A percentile compares a stretch with the other conserved stretches of the same genome.
These are phyloP conservation scores for Mycena galericulata DNA, from an alignment of 768 basidiomycete genomes.

Conservation along the genomic window DNA sequence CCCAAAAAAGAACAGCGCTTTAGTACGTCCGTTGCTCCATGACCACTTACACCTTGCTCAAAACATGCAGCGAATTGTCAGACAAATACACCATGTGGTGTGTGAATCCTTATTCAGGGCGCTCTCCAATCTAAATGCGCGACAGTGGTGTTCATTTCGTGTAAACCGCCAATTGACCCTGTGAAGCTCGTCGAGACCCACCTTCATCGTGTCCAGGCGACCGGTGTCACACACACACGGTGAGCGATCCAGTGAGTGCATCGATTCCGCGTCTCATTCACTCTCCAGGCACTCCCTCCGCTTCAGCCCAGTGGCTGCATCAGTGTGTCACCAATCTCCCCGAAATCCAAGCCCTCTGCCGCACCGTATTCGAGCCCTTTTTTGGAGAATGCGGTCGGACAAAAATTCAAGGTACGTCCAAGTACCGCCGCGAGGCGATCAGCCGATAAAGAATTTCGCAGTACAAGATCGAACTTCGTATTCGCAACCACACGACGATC, in stretches of 20 bases:
- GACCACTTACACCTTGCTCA: slow-evolving; percentile 6
- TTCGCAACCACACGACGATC: slow-evolving; percentile 83
- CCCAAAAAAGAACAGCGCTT: slow-evolving; percentile 74
- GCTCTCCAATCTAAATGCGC: slow-evolving; percentile 1
- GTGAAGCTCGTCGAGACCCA: slow-evolving; percentile 75
- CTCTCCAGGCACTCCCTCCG: slow-evolving; percentile 72
- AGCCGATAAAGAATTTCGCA: slow-evolving; percentile 41
- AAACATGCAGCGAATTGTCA: slow-evolving; percentile 71
- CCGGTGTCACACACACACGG: slow-evolving; percentile 77
- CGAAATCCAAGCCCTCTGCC: slow-evolving; percentile 76
- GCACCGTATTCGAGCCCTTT: slow-evolving; percentile 63
- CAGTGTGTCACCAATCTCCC: slow-evolving; percentile 75
- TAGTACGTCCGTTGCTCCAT: slow-evolving; percentile 54
- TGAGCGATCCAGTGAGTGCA: slow-evolving; percentile 39
- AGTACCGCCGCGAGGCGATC: background rate
- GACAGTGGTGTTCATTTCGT: slow-evolving; percentile 84
- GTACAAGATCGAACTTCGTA: slow-evolving; percentile 86
- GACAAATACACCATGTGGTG: slow-evolving; percentile 86
- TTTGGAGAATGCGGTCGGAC: slow-evolving; percentile 59
- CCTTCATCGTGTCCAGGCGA: slow-evolving; percentile 69
- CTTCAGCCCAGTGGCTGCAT: slow-evolving; percentile 75
- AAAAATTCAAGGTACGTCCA: slow-evolving; percentile 59
- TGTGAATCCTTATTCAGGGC: slow-evolving; percentile 25
- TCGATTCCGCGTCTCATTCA: slow-evolving; percentile 1
- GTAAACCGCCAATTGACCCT: slow-evolving; percentile 82